A percentile compares a stretch with the other conserved stretches of the same genome.
These are phyloP conservation scores for Ceratobasidium sp. DNA, from an alignment of 1,284 basidiomycete genomes.

Conservation along the genomic window DNA sequence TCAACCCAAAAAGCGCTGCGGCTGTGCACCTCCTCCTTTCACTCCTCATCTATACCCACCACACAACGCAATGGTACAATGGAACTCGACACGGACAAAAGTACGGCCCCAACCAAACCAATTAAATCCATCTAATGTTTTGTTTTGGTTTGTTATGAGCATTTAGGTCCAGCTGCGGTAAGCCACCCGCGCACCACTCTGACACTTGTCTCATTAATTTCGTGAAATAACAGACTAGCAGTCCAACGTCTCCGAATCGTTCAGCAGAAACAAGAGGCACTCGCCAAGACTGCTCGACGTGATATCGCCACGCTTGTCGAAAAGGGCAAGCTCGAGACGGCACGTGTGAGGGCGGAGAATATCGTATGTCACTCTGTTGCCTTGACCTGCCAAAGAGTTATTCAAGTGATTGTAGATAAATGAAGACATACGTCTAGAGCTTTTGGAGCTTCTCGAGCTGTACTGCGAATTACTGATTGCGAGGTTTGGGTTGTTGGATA, in stretches of 20 bases:
- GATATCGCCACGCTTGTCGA: conserved; percentile 84
- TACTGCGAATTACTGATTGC: conserved; percentile 94
- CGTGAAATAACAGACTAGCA: conserved; percentile 69
- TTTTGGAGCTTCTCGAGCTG: conserved; percentile 92
- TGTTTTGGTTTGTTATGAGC: conserved; percentile 2
- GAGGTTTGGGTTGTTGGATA: conserved; percentile 90
- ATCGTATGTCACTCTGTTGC: conserved; percentile 49
- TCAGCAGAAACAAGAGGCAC: conserved; percentile 93
- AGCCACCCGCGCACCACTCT: neutral
- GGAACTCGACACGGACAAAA: conserved; percentile 51
- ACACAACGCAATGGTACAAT: conserved; percentile 48
- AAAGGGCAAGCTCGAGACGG: conserved; percentile 82
- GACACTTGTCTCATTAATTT: neutral
- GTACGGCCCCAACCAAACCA: conserved; percentile 25
- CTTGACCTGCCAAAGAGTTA: neutral
- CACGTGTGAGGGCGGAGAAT: conserved; percentile 83
- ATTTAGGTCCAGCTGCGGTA: conserved; percentile 50
- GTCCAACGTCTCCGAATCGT: conserved; percentile 90
- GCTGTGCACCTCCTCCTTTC: conserved; percentile 12
- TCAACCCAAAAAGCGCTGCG: neutral
- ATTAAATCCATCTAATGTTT: neutral
- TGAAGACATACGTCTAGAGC: conserved; percentile 86
- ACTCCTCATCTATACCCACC: neutral
- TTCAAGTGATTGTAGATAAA: conserved; percentile 66
- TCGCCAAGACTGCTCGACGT: conserved; percentile 83